Evolutionary conservation across 1,139 yeast species (phyloP).

Genomic region (Candida albicans): DNA sequence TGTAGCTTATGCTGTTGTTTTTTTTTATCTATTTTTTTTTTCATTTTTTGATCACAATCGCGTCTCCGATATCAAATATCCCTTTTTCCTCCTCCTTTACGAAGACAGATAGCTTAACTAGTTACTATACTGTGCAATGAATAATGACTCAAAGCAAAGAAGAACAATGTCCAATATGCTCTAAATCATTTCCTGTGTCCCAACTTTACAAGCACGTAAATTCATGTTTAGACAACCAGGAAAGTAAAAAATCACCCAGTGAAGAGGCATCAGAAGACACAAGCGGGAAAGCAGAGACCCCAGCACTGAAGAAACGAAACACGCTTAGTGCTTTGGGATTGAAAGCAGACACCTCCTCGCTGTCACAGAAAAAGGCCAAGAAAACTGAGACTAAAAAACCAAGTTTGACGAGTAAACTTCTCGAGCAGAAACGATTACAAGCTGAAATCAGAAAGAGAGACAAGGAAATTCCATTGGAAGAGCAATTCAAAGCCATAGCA

Average conservation of each 20-base stretch:
- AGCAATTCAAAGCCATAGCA: conserved; percentile 9
- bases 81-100: not conserved
- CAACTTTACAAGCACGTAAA: conserved; percentile 45
- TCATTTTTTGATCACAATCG: not conserved
- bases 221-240: conserved; percentile 29
- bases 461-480: conserved; percentile 12
- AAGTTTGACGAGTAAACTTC: conserved; percentile 30
- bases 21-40: conserved; percentile 1
- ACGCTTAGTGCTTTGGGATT: conserved; percentile 34
- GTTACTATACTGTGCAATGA: not conserved
- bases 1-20: too few relatives aligned
- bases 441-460: conserved; percentile 12
- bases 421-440: conserved; percentile 33
- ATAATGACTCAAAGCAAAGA: not conserved
- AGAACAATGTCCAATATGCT: conserved; percentile 39
- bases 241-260: conserved; percentile 6
- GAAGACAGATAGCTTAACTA: not conserved
- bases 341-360: conserved; percentile 23
- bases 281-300: conserved; percentile 7
- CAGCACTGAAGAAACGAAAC: conserved; percentile 15
- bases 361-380: conserved; percentile 20
- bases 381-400: conserved; percentile 23
- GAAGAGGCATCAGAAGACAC: conserved; percentile 7
- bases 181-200: conserved; percentile 20
- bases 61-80: not conserved